Percentiles rank a stretch among this genome's conserved stretches.
Conservation (phyloP, 2,329 filamentous ascomycete genomes). For the Ophiostoma tasmaniense region DNA sequence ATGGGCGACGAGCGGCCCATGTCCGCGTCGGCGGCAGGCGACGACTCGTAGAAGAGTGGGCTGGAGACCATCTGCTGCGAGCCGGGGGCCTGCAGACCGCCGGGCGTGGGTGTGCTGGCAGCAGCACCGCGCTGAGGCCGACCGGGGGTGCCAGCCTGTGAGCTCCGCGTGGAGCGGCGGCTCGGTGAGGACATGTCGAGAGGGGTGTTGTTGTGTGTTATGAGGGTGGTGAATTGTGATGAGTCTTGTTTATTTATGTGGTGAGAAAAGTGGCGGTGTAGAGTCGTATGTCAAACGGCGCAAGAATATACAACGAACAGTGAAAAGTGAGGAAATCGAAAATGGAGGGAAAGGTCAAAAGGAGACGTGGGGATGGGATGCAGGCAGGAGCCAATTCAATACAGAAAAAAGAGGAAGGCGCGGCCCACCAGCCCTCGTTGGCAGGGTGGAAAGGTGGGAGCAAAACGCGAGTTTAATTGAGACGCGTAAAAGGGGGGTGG, state of each 20-base stretch:
- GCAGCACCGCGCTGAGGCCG: not conserved
- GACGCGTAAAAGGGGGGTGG: conserved; percentile 21
- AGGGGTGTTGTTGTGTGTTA: not conserved
- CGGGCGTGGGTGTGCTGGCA: not conserved
- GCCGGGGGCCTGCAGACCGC: conserved; percentile 30
- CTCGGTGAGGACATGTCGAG: conserved; percentile 52
- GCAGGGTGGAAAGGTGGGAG: conserved; percentile 6
- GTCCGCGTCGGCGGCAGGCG: conserved; percentile 20
- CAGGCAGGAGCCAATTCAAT: not conserved
- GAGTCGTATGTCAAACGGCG: not conserved
- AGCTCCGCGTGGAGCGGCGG: conserved; percentile 45
- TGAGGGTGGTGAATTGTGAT: not conserved
- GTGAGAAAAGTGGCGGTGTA: not conserved
- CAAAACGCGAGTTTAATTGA: conserved; percentile 21
- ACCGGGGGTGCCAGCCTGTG: conserved; percentile 43
- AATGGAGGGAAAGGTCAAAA: not conserved
- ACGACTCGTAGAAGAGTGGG: conserved; percentile 66
- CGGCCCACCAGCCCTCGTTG: conserved; percentile 13
- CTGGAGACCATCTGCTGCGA: conserved; percentile 58
- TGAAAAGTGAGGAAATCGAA: not conserved
- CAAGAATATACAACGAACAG: not conserved
- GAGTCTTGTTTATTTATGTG: not conserved
- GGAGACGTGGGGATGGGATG: conserved; percentile 1
- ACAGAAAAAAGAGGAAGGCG: conserved; percentile 14
- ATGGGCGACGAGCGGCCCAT: conserved; percentile 41